phyloP scores from a whole-genome alignment of 805 yeast genomes.

The Zygotorulaspora danielsina region DNA sequence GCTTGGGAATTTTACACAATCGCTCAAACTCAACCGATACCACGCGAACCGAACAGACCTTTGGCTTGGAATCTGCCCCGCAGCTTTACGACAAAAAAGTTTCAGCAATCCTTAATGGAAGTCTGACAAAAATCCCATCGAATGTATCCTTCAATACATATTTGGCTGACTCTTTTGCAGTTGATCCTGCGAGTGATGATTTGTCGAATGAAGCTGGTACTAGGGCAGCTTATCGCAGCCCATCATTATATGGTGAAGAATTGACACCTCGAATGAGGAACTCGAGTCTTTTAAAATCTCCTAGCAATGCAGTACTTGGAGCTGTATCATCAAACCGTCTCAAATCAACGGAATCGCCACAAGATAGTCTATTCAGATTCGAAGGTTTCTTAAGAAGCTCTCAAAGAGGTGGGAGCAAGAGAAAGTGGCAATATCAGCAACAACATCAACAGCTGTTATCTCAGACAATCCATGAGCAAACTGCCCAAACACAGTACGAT shows the following conservation, averaged over 20 bases:
- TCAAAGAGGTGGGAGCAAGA: slow-evolving; percentile 32
- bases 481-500: slow-evolving; percentile 11
- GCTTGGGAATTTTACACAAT: slow-evolving; percentile 31
- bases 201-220: slow-evolving; percentile 8
- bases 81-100: slow-evolving; percentile 77
- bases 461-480: slow-evolving; percentile 25
- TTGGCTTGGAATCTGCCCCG: slow-evolving; percentile 67
- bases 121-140: slow-evolving; percentile 69
- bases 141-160: slow-evolving; percentile 73
- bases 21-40: slow-evolving; percentile 58
- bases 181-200: slow-evolving; percentile 26
- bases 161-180: slow-evolving; percentile 61
- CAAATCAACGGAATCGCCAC: slow-evolving; percentile 30
- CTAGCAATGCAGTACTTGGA: slow-evolving; percentile 25
- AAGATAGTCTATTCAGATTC: slow-evolving; percentile 42
- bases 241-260: slow-evolving; percentile 13
- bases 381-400: slow-evolving; percentile 41
- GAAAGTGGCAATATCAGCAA: slow-evolving; percentile 28
- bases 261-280: slow-evolving; percentile 16
- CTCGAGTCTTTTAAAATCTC: slow-evolving; percentile 13
- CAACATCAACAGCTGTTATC: slow-evolving; percentile 27
- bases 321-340: slow-evolving; percentile 22
- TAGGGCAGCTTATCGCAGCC: slow-evolving; percentile 7
- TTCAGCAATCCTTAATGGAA: slow-evolving; percentile 65
- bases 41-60: slow-evolving; percentile 43